Base-by-base conservation (phyloP, 2,329 filamentous ascomycete genomes). In the Colletotrichum sp. region DNA sequence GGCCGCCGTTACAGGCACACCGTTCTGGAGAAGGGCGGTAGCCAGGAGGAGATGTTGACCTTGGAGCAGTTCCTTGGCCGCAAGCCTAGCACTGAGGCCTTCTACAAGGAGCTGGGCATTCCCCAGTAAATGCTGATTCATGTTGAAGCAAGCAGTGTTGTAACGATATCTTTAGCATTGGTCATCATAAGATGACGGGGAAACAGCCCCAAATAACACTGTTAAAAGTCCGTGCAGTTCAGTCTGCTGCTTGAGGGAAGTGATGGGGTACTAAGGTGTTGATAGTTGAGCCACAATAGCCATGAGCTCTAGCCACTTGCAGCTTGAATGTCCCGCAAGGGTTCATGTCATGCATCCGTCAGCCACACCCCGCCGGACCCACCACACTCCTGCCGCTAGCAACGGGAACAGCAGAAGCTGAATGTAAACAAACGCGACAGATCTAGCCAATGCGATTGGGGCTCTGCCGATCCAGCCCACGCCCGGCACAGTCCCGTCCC, bases 41-140 rank as follows among this genome's bases (percentile, higher is more conserved):
- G 91, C 79, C 93, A 93, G 83, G 94, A 96, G 79, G 95, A 96
- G 87, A 95, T 96, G 94, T 88, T 92, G 78, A 94, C 93, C 13
- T 85, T 97, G 73, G 92, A 94, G 86, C 92, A 95, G 79, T 97
- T 96, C 85, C 83, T 97, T 74, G 94, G 95, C 8, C 87, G 95
- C 79, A 92, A 94, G 85, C 95, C 95, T 1, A 95, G 90, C 82
- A 93, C 91, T 0, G 94, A 96, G 82, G 92, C 95, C 1, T 97
- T 97, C 81, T 96, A 96, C 84, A 90, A 91, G 84, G 95, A 96
- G 82, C 86, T 97, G 67, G 95, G 95, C 13, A 80, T 81, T 52
- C 52, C 78, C 1, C 67, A 76, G 69, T 77, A 72, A 78, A 28
- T 18, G 15, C 24, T 26, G 34, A 18, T 49, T n/a, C 9, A n/a